Conservation (phyloP, 2,329 filamentous ascomycete genomes). For the Colletotrichum sp. region DNA sequence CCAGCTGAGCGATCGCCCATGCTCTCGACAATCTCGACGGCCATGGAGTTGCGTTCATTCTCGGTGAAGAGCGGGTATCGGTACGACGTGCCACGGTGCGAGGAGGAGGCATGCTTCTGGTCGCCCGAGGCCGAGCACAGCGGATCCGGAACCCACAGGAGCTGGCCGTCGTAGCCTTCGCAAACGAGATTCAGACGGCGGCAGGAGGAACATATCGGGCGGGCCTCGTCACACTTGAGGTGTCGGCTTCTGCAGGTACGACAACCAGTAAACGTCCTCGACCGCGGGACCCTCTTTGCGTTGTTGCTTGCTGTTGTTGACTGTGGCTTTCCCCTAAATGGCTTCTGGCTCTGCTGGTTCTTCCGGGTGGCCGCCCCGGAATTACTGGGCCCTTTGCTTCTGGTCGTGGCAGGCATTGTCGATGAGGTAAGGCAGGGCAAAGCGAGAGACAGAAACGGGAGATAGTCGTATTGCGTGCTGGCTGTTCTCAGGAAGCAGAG, state of each 20-base stretch:
- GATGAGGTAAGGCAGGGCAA: neutral
- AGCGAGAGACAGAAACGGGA: neutral
- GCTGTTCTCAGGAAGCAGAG: neutral
- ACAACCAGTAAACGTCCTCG: conserved; percentile 36
- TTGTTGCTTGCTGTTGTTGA: neutral
- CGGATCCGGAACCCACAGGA: conserved; percentile 35
- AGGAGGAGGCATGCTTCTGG: neutral
- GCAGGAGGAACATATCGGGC: conserved; percentile 43
- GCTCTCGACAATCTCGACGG: conserved; percentile 34
- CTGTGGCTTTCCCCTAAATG: neutral
- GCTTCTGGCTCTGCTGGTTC: neutral
- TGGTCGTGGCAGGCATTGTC: neutral
- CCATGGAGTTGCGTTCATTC: conserved; percentile 36
- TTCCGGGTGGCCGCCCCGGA: neutral
- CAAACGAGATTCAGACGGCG: conserved; percentile 36
- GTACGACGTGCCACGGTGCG: conserved; percentile 30
- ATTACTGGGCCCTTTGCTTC: neutral
- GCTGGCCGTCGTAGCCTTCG: conserved; percentile 42
- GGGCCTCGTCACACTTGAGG: conserved; percentile 48
- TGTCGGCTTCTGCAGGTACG: conserved; percentile 41
- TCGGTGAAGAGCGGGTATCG: conserved; percentile 49
- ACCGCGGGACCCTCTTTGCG: conserved; percentile 2
- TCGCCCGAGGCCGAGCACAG: conserved; percentile 14
- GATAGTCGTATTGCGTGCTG: neutral
- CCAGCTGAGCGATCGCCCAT: conserved; percentile 28